Conservation (phyloP, 2,329 filamentous ascomycete genomes). For the Lithohypha guttulata region DNA sequence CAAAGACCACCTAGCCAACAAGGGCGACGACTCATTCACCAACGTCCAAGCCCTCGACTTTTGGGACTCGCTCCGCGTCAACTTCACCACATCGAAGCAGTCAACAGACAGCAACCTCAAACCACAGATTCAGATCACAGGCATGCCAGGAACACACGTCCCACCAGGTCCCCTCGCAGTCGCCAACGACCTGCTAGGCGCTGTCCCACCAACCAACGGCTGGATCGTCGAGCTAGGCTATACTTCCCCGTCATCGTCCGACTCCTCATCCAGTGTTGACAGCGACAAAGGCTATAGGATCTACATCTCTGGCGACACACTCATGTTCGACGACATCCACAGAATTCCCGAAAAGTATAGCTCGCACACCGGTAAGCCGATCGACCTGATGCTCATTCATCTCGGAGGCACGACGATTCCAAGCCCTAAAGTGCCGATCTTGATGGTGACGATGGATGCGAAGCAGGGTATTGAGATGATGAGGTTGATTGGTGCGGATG, state of each 20-base stretch:
- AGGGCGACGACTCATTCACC: conserved; percentile 39
- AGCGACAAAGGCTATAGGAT: conserved; percentile 53
- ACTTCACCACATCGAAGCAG: conserved; percentile 24
- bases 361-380: conserved; percentile 34
- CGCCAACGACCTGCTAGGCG: conserved; percentile 38
- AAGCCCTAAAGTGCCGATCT: conserved; percentile 44
- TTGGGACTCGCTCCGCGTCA: conserved; percentile 43
- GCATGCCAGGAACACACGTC: conserved; percentile 56
- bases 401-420: conserved; percentile 57
- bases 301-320: conserved; percentile 57
- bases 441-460: conserved; percentile 62
- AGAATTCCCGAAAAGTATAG: conserved; percentile 47
- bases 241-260: too few species aligned
- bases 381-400: conserved; percentile 58
- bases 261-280: too few species aligned
- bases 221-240: conserved; percentile 56
- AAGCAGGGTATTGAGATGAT: conserved; percentile 52
- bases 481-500: conserved; percentile 46
- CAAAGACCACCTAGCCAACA: conserved; percentile 37
- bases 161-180: conserved; percentile 34
- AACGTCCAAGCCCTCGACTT: conserved; percentile 45
- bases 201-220: conserved; percentile 52
- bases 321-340: conserved; percentile 51
- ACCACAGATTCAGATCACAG: conserved; percentile 47
- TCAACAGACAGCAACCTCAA: conserved; percentile 4